Evolutionary conservation across 1,284 basidiomycete species (phyloP).

Genomic region (Leccinum griseonigrum): DNA sequence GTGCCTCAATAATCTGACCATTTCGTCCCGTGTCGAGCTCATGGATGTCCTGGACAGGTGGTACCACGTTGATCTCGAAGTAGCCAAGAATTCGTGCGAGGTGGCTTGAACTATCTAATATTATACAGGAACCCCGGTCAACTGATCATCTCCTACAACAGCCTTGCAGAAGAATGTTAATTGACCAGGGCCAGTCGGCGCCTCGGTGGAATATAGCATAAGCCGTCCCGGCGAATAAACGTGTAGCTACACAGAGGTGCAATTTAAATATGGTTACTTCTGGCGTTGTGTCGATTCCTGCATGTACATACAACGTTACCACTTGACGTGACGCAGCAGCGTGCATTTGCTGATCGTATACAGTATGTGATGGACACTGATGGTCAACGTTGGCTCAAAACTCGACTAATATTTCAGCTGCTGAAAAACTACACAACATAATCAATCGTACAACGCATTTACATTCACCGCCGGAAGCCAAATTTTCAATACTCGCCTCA

Average conservation of each 20-base stretch:
- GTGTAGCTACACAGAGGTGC: too few relatives aligned
- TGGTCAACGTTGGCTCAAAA: neutral
- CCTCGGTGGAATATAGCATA: neutral
- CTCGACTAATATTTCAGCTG: neutral
- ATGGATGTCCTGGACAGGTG: neutral
- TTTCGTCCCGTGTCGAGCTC: neutral
- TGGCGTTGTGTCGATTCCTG: too few relatives aligned
- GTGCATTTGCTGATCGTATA: neutral
- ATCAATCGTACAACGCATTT: neutral
- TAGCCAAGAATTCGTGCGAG: neutral
- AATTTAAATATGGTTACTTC: too few relatives aligned
- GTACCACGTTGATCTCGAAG: neutral
- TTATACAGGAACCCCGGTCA: too few relatives aligned
- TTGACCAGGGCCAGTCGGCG: neutral
- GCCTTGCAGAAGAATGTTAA: neutral
- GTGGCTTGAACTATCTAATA: neutral
- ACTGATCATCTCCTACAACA: too few relatives aligned
- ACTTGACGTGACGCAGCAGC: neutral
- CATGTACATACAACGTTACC: neutral
- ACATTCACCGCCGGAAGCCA: neutral
- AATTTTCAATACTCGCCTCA: conserved; percentile 25
- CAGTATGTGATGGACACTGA: too few relatives aligned
- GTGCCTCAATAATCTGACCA: too few relatives aligned
- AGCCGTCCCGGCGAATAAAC: too few relatives aligned
- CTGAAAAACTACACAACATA: neutral